Conservation (phyloP, 1,139 yeast species). For the Zygosaccharomyces pseudobailii region DNA sequence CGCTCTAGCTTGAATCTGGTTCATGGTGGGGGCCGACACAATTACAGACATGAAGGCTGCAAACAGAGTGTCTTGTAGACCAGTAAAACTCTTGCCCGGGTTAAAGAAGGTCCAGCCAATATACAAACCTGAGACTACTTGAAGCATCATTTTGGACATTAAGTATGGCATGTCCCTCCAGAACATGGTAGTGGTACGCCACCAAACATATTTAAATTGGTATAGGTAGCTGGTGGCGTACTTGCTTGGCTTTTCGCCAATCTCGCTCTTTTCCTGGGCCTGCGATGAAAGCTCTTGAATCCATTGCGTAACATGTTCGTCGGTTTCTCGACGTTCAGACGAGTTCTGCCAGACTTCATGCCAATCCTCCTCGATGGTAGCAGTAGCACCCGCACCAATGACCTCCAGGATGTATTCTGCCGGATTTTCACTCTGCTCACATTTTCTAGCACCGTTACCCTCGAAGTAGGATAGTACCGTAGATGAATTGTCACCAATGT, state of each 20-base stretch:
- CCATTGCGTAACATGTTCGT: conserved; percentile 24
- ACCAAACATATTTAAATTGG: conserved; percentile 26
- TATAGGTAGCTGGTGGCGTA: conserved; percentile 34
- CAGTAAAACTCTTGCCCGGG: conserved; percentile 45
- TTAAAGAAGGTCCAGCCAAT: conserved; percentile 56
- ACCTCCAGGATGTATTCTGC: conserved; percentile 57
- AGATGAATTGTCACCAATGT: conserved; percentile 47
- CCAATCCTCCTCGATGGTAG: conserved; percentile 40
- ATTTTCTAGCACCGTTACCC: conserved; percentile 16
- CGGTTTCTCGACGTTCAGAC: conserved; percentile 28
- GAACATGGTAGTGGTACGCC: conserved; percentile 38
- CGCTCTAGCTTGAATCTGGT: conserved; percentile 56
- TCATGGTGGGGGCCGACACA: conserved; percentile 49
- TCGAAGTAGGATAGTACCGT: conserved; percentile 41
- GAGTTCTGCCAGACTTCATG: conserved; percentile 44
- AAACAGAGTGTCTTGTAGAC: conserved; percentile 50
- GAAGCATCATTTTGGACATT: conserved; percentile 38
- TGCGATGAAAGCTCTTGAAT: conserved; percentile 10
- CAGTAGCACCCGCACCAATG: conserved; percentile 49
- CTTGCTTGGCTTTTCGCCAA: conserved; percentile 31
- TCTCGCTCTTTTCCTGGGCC: conserved; percentile 17
- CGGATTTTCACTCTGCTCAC: conserved; percentile 43
- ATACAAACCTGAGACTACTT: conserved; percentile 45
- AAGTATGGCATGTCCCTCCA: conserved; percentile 44
- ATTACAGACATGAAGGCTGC: conserved; percentile 48